Conservation (phyloP, 192 early-diverging fungal species). For the Coemansia sp. region DNA sequence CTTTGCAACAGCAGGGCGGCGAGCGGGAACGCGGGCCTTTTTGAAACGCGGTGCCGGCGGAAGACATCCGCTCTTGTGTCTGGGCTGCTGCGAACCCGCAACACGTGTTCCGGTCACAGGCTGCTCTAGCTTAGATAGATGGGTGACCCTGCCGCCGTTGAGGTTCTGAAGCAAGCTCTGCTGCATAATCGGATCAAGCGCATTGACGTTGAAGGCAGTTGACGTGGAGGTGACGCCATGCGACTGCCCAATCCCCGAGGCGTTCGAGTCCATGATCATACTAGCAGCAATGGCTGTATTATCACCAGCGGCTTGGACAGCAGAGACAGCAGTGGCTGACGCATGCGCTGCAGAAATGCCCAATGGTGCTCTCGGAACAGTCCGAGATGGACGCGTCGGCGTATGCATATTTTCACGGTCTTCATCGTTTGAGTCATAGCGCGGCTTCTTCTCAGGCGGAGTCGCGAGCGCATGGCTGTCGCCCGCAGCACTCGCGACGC, state of each 20-base stretch:
- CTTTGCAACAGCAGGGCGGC: slow-evolving; percentile 32
- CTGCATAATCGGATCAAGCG: slow-evolving; percentile 38
- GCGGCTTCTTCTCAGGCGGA: neutral
- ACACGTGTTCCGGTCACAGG: slow-evolving; percentile 20
- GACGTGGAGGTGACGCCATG: slow-evolving; percentile 45
- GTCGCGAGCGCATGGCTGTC: neutral
- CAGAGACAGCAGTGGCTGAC: neutral
- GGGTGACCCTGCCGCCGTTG: slow-evolving; percentile 48
- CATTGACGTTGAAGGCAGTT: slow-evolving; percentile 39
- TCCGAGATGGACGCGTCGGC: slow-evolving; percentile 38
- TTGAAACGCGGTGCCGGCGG: slow-evolving; percentile 42
- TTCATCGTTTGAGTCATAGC: neutral
- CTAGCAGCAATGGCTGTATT: neutral
- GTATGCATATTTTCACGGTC: slow-evolving; percentile 20
- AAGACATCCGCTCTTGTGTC: slow-evolving; percentile 20
- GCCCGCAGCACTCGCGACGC: slow-evolving; percentile 1
- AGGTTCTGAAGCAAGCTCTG: slow-evolving; percentile 49
- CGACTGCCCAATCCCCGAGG: slow-evolving; percentile 43
- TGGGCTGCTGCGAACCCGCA: neutral
- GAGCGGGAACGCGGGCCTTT: slow-evolving; percentile 40
- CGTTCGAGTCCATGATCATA: slow-evolving; percentile 48
- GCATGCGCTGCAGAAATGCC: neutral
- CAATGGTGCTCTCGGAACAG: neutral
- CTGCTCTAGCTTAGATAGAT: slow-evolving; percentile 49
- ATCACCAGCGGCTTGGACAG: slow-evolving; percentile 4